Base-by-base conservation (phyloP, 306 rosid genomes). In the Begonia fuchsioides region DNA sequence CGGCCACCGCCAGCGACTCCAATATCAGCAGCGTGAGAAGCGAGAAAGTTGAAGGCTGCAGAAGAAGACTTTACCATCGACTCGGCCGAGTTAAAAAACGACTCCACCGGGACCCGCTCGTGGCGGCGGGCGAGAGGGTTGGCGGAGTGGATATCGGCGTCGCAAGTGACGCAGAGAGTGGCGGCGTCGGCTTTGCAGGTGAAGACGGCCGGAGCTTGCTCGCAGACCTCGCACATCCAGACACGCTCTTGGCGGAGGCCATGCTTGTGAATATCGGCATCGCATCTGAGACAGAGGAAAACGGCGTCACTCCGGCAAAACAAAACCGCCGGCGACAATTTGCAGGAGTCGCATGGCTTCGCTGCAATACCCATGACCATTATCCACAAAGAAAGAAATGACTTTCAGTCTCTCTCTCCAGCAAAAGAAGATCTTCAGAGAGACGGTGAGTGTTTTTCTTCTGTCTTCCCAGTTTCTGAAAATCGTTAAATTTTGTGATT, bases 131-230 rank as follows among this genome's bases (percentile, higher is more conserved):
- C 83, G 15, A 87, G 86, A 1, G 94, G 96, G 19, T 87, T 83
- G 0, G 93, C 96, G 0, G 94, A 83, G 72, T 87, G 96, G 78
- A 87, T 78, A 15, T 87, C 93, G 0, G 86, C 67, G 53, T 87
- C 94, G 76, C 94, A 87, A 12, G 90, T 57, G 76, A 76, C 72
- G 43, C 95, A 88, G 44, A 88, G 95, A 0, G 79, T 72, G 0
- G 94, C 96, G 3, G 95, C 95, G 72, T 83, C 97, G 0, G 97
- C 97, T 60, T 81, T 83, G 76, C 97, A 88, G 45, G 95, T 81
- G 78, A 88, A 77, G 13, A 85, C 54, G 0, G 93, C 93, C 0
- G 97, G 95, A 0, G 93, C 97, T 35, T 88, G 97, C 58, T 84
- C 95, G 61, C 95, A 88, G 14, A 88, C 95, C 61, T 84, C 93